phyloP scores from a whole-genome alignment of 352 stramenopile genomes.

The Pythium graminicola region DNA sequence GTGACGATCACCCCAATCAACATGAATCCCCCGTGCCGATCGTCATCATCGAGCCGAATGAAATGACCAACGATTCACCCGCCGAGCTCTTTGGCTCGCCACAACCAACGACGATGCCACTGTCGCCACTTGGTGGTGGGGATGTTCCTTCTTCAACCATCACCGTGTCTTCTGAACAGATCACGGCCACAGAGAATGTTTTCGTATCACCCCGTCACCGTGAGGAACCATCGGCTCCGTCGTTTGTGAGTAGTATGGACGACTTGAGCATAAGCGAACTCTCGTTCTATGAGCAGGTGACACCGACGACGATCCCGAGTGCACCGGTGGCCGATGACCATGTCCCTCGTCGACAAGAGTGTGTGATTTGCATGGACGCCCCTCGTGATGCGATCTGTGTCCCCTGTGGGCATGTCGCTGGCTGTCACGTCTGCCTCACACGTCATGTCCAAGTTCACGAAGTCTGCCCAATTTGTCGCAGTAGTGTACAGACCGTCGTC shows the following conservation, averaged over 20 bases:
- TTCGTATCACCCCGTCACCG: slow-evolving; percentile 4
- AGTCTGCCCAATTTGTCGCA: slow-evolving; percentile 43
- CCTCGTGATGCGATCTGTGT: slow-evolving; percentile 51
- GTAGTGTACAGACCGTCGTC: slow-evolving; percentile 30
- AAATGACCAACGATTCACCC: background rate
- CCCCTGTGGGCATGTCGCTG: slow-evolving; percentile 55
- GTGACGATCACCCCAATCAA: too few species aligned
- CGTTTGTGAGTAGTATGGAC: slow-evolving; percentile 12
- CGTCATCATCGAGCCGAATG: slow-evolving; percentile 1
- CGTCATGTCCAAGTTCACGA: slow-evolving; percentile 24
- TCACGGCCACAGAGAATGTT: slow-evolving; percentile 1
- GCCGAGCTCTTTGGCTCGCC: slow-evolving; percentile 7
- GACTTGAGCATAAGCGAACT: slow-evolving; percentile 4
- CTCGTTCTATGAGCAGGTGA: slow-evolving; percentile 11
- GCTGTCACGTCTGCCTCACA: slow-evolving; percentile 42
- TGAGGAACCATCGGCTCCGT: slow-evolving; percentile 12
- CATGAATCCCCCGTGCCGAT: background rate
- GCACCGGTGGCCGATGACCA: background rate
- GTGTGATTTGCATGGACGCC: slow-evolving; percentile 52
- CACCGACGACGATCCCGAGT: background rate
- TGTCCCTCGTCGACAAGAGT: slow-evolving; percentile 22
- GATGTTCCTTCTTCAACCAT: too few species aligned
- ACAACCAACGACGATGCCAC: background rate
- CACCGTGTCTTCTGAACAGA: background rate
- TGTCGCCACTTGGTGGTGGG: slow-evolving; percentile 2